Evolutionary conservation across 768 basidiomycete species (phyloP).

Genomic region (Boletus fagicola): DNA sequence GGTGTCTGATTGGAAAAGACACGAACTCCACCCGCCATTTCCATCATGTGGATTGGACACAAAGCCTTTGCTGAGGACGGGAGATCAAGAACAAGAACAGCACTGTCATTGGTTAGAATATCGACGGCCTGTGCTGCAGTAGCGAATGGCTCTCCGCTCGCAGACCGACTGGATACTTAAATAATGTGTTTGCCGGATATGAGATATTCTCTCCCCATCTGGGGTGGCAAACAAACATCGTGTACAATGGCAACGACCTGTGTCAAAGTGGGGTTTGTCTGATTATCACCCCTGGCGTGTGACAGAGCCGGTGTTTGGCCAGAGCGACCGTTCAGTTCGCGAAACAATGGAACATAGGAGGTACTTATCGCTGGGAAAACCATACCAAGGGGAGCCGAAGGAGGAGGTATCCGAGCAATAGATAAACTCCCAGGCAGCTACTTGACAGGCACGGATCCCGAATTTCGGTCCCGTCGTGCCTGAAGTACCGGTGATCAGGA

Average conservation of each 20-base stretch:
- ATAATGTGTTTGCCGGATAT: background rate
- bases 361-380: background rate
- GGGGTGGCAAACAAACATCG: background rate
- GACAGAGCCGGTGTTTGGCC: background rate
- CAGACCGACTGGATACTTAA: background rate
- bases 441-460: background rate
- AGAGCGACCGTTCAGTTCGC: background rate
- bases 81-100: background rate
- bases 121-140: background rate
- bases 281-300: background rate
- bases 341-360: background rate
- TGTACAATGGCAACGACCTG: background rate
- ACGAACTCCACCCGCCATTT: background rate
- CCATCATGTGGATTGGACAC: background rate
- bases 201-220: background rate
- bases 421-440: background rate
- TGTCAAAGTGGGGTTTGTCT: background rate
- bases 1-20: background rate
- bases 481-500: conserved; percentile 1
- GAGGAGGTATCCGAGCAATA: background rate
- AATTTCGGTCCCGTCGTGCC: conserved; percentile 4
- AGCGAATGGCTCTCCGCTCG: background rate
- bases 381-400: background rate
- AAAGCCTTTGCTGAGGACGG: background rate
- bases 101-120: background rate